Conservation (phyloP, 352 stramenopile genomes). For the Phytophthora vignae region DNA sequence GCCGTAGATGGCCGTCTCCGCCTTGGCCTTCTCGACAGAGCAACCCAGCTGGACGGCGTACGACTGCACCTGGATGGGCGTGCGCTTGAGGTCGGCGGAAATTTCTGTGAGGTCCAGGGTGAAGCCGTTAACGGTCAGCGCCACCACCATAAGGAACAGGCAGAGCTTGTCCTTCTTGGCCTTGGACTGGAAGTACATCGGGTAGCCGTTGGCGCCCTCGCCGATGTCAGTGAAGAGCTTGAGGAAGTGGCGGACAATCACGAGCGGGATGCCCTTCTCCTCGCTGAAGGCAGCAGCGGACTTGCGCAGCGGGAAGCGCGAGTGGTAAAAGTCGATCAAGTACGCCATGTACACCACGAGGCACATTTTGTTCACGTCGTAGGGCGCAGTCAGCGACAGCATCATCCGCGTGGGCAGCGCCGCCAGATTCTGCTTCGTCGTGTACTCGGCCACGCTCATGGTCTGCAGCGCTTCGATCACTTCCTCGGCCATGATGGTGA, state of each 20-base stretch:
- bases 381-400: constrained; percentile 70
- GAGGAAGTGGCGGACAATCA: constrained; percentile 74
- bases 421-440: constrained; percentile 50
- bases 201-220: constrained; percentile 60
- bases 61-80: constrained; percentile 50
- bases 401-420: constrained; percentile 70
- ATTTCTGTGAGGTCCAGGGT: constrained; percentile 80
- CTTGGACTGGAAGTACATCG: constrained; percentile 81
- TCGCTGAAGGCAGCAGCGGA: constrained; percentile 75
- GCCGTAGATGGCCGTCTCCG: constrained; percentile 65
- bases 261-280: constrained; percentile 76
- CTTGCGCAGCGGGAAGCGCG: constrained; percentile 72
- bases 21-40: constrained; percentile 73
- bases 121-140: constrained; percentile 78
- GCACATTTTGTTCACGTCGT: constrained; percentile 74
- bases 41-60: constrained; percentile 85
- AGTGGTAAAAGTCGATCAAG: constrained; percentile 71
- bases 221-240: constrained; percentile 76
- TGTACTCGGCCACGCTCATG: constrained; percentile 65
- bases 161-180: constrained; percentile 84
- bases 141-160: constrained; percentile 78
- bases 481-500: constrained; percentile 80
- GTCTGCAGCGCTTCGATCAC: constrained; percentile 68
- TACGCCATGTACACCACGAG: constrained; percentile 82
- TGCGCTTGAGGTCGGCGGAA: constrained; percentile 73